Base-by-base conservation (phyloP, 2,329 filamentous ascomycete genomes). In the Microdochium paspali region DNA sequence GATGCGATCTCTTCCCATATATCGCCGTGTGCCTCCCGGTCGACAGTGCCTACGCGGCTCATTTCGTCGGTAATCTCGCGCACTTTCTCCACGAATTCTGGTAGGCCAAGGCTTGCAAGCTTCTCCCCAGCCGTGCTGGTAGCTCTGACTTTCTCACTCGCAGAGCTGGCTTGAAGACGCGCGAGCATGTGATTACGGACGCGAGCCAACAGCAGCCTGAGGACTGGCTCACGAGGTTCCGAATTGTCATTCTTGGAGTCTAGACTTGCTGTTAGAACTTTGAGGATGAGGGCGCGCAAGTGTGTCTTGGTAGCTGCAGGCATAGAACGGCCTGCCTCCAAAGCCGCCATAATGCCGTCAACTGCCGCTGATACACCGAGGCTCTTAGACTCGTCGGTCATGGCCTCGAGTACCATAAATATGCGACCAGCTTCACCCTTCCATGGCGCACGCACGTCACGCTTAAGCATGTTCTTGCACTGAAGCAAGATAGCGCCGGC, bases 381-480 rank as follows among this genome's bases (percentile, higher is more conserved):
- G 2, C 66, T 55, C 48, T 68, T 72, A 2, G 74, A 67, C 39
- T 73, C 63, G 28, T 58, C 58, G 31, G 65, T 61, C 44, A 73
- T 66, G 13, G 71, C 76, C 53, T 85, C 82, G 10, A 90, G 74
- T 1, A 87, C 77, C 1, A 77, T 68, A 69, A 85, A 79, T 53
- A 90, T 79, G n/a, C 86, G 80, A 2, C 72, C 70, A 0, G 85
- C 84, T 64, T 90, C 84, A 23, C 73, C 78, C 63, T 84, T 87
- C 87, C 87, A 93, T 20, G 84, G 80, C 12, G 78, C 77, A 42
- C 87, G 80, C 3, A 89, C 85, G 58, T 91, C 87, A 15, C 87
- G 80, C 66, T 90, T 90, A 26, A 93, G 75, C 7, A 91, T 71
- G 55, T 90, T 91, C 69, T 93, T 93, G 63, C 84, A 85, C 46